These are phyloP conservation scores for Ascochyta fabae DNA, from an alignment of 2,329 filamentous ascomycete species.

Conservation along the genomic window DNA sequence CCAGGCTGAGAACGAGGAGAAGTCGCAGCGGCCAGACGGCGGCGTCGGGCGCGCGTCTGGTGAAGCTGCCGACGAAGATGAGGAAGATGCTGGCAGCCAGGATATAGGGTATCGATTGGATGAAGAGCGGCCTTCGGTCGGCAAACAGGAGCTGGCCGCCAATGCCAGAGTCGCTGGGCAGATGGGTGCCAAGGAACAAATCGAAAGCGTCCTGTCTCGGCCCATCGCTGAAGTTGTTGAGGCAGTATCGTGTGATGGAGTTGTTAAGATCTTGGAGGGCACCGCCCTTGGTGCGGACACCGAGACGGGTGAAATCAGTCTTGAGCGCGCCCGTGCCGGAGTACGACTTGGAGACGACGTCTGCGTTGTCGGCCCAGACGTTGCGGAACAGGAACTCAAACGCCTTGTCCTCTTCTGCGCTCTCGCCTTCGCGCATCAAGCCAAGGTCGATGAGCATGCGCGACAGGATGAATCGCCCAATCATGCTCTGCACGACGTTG, in stretches of 20 bases:
- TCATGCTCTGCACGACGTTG: constrained; percentile 97
- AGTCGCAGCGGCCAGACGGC: constrained; percentile 81
- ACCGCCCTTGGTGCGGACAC: constrained; percentile 83
- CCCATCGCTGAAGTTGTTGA: constrained; percentile 94
- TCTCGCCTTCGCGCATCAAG: constrained; percentile 76
- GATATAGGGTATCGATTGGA: constrained; percentile 94
- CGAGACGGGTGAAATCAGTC: constrained; percentile 96
- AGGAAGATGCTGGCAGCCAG: constrained; percentile 87
- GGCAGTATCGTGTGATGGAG: constrained; percentile 84
- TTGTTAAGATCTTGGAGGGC: constrained; percentile 87
- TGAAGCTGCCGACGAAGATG: constrained; percentile 75
- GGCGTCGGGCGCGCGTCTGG: constrained; percentile 72
- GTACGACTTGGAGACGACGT: constrained; percentile 90
- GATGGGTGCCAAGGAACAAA: constrained; percentile 86
- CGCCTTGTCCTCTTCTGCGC: constrained; percentile 76
- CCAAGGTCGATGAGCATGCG: constrained; percentile 87
- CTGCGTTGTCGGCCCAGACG: constrained; percentile 97
- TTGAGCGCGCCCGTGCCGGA: constrained; percentile 97
- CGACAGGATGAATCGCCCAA: constrained; percentile 86
- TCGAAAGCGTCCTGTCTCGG: constrained; percentile 95
- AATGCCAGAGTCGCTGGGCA: constrained; percentile 73
- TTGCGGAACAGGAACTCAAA: constrained; percentile 96
- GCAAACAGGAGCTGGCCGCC: constrained; percentile 78
- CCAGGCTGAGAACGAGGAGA: constrained; percentile 79
- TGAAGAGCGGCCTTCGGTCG: constrained; percentile 82